A percentile compares a stretch with the other conserved stretches of the same genome.
Conservation (phyloP, 2,329 filamentous ascomycete genomes). For the Cladophialophora psammophila region DNA sequence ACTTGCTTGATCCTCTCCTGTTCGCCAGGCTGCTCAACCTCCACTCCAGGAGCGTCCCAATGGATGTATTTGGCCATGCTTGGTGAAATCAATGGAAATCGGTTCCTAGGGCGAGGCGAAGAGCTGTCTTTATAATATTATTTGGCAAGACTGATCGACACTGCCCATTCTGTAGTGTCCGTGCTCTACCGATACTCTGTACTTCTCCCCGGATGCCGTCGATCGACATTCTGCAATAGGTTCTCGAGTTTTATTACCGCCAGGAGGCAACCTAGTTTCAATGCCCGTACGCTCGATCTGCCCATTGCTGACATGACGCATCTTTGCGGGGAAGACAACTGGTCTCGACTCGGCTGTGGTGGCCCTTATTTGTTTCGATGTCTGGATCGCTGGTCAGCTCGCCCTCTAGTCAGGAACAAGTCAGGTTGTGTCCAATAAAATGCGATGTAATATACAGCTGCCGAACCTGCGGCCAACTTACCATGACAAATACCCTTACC, state of each 20-base stretch:
- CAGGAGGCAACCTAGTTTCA: background rate
- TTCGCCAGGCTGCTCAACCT: constrained; percentile 28
- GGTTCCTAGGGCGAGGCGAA: background rate
- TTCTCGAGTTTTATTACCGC: background rate
- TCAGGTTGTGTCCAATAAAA: constrained; percentile 6
- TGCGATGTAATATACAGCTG: background rate
- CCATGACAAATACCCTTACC: constrained; percentile 3
- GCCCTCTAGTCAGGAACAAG: constrained; percentile 16
- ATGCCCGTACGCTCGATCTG: background rate
- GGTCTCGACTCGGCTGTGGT: constrained; percentile 5
- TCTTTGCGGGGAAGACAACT: constrained; percentile 2
- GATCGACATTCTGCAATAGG: background rate
- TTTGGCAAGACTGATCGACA: background rate
- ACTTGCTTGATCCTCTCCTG: constrained; percentile 33
- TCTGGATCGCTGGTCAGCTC: background rate
- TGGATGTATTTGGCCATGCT: constrained; percentile 16
- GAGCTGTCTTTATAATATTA: background rate
- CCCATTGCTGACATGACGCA: constrained; percentile 13
- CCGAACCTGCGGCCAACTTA: background rate
- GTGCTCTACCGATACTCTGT: background rate
- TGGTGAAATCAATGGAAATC: background rate
- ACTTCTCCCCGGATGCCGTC: background rate
- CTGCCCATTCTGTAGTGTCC: background rate
- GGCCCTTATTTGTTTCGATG: background rate
- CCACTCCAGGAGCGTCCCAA: constrained; percentile 33